Evolutionary conservation across 1,284 basidiomycete species (phyloP), one percentile per base, ranked within the genome.

Genomic region (Cryptococcus depauperatus): DNA sequence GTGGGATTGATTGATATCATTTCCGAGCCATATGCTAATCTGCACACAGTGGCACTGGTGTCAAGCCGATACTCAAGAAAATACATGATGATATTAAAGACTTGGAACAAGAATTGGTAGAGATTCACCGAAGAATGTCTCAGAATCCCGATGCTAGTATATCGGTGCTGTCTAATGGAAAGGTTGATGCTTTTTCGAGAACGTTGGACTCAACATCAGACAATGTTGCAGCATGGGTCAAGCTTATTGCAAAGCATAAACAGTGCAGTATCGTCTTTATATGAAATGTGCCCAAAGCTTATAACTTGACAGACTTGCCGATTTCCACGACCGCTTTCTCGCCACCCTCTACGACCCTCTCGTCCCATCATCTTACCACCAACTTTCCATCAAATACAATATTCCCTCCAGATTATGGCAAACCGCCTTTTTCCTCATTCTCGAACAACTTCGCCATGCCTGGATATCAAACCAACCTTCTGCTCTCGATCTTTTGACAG

Each of bases 381-480:
- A 83, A 52, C 85, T 97, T 35, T 90, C 92, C 0, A 81, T 81
- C 37, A 91, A 89, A 59, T 97, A 96, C 74, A 95, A 93, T 67
- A 90, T 97, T 53, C 87, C 93, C 44, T 83, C 83, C 27, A 81
- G 92, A 11, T 76, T 98, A 0, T 98, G 95, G 93, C 84, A 86
- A 1, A 84, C 82, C 38, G 88, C 79, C 0, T 96, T 96, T 68
- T 83, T 95, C 68, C 83, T 83, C 39, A 77, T 95, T 38, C 81
- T 97, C 51, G 90, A 96, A 67, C 80, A 85, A 10, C 79, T 98
- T 30, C 83, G 91, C 6, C 83, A 84, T 43, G 83, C 85, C 0
- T 91, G 82, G 49, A 61, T 66, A 58, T 61, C 59, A 7, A 50
- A 55, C 16, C 56, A 62, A 28, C 62, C 63, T 10, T 41, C 56